Base-by-base conservation (phyloP, 805 yeast species). In the Cyberlindnera mississippiensis region DNA sequence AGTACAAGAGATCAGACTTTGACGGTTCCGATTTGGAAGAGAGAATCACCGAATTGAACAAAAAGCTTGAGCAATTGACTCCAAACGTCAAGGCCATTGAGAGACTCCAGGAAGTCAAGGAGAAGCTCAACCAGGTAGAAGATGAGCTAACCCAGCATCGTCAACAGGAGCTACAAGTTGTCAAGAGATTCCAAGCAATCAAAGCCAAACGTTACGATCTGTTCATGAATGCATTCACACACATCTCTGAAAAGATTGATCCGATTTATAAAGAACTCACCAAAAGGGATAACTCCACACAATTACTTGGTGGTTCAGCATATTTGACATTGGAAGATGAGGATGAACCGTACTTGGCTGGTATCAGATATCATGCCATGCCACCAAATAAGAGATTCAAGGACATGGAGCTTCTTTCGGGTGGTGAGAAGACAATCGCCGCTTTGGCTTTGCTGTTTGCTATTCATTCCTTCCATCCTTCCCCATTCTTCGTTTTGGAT, bases 371-470 rank as follows among this genome's bases (percentile, higher is more conserved):
- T 54, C 93, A 88, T 61, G 96, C 96, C 1, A 89, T 89, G 84
- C 98, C 98, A 1, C 98, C 98, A 9, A 75, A 85, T 78, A 93
- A 93, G 56, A 72, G 96, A 51, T 93, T 89, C 61, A 75, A 91
- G 51, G 96, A 87, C 50, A 89, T 93, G 87, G 95, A 87, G 44
- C 75, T 85, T 42, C 70, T 93, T 17, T 88, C 96, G 1, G 99
- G 99, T 40, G 99, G 99, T 41, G 99, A 93, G 59, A 89, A 90
- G 59, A 86, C 97, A 2, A 82, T 93, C 61, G 99, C 99, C 2
- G 99, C 99, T 0, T 67, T 93, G 49, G 97, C 98, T 0, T 68
- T 93, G 48, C 63, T 93, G 36, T 93, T 93, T 66, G 90, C 98
- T 0, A 79, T 90, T 32, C 97, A 93, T 60, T 81, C 95, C 0